These are phyloP conservation scores for Capsicum rhomboideum DNA, from an alignment of 257 asterid species.

Conservation along the genomic window DNA sequence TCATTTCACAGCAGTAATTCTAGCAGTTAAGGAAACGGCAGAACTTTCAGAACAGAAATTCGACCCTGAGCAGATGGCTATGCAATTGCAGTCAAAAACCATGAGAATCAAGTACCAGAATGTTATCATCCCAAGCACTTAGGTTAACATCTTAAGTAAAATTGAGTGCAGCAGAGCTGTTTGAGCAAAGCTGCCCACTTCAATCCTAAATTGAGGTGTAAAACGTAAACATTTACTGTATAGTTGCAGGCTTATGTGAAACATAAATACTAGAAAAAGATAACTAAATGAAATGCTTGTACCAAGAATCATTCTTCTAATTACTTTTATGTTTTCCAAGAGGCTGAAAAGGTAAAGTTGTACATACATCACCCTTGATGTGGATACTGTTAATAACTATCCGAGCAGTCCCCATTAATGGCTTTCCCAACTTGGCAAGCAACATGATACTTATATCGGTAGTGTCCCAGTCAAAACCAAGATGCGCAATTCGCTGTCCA, in stretches of 20 bases:
- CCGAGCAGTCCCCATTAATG: conserved; percentile 91
- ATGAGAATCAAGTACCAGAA: background rate
- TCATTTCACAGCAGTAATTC: background rate
- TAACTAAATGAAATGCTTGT: background rate
- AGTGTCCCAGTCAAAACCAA: conserved; percentile 96
- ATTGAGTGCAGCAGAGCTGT: background rate
- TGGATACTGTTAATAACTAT: conserved; percentile 84
- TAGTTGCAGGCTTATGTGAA: background rate
- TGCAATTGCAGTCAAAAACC: background rate
- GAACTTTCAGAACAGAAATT: background rate
- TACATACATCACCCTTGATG: conserved; percentile 90
- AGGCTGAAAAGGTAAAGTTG: background rate
- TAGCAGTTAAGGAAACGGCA: background rate
- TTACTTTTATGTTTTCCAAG: background rate
- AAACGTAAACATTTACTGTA: background rate
- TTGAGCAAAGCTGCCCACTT: background rate
- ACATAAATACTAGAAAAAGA: background rate
- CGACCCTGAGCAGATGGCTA: background rate
- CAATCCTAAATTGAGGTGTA: background rate
- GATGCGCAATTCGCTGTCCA: conserved; percentile 55
- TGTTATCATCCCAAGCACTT: background rate
- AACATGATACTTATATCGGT: conserved; percentile 64
- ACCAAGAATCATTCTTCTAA: background rate
- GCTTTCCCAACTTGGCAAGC: conserved; percentile 84
- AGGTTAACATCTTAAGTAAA: background rate